Conservation (phyloP, 345 rosid genomes). For the Salix dunnii region DNA sequence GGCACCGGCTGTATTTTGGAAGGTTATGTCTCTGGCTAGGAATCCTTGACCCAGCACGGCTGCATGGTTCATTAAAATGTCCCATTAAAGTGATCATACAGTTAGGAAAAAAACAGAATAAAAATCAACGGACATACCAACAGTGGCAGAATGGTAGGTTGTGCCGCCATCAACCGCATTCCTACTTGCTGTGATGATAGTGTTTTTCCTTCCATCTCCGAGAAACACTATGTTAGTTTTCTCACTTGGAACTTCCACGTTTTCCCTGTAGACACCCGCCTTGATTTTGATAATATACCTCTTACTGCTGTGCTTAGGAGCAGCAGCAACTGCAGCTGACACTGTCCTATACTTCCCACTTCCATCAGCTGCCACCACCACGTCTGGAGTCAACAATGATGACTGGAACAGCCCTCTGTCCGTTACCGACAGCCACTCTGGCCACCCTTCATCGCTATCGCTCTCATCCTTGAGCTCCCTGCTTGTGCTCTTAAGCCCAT, state of each 20-base stretch:
- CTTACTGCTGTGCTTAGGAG: constrained; percentile 52
- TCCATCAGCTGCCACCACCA: constrained; percentile 80
- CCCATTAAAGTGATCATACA: not conserved
- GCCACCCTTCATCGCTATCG: constrained; percentile 37
- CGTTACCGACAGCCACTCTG: constrained; percentile 58
- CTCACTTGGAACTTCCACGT: constrained; percentile 70
- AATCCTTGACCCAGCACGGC: constrained; percentile 74
- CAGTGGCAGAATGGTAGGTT: constrained; percentile 89
- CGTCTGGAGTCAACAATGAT: constrained; percentile 47
- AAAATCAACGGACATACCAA: constrained; percentile 43
- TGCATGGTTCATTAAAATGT: constrained; percentile 22
- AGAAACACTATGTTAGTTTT: constrained; percentile 73
- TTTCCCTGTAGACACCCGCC: constrained; percentile 74
- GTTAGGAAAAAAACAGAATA: not conserved
- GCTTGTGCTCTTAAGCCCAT: constrained; percentile 21
- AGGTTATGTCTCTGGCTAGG: constrained; percentile 69
- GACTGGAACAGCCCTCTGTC: constrained; percentile 70
- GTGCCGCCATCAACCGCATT: constrained; percentile 76
- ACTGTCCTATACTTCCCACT: constrained; percentile 62
- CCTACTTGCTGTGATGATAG: constrained; percentile 66
- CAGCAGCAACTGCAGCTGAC: constrained; percentile 63
- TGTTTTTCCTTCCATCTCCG: constrained; percentile 66
- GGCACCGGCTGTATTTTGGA: constrained; percentile 80
- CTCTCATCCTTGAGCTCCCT: constrained; percentile 44
- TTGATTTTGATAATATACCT: constrained; percentile 67